A percentile compares a stretch with the other conserved stretches of the same genome.
Conservation (phyloP, 2,329 filamentous ascomycete genomes). For the Daldinia sp. region DNA sequence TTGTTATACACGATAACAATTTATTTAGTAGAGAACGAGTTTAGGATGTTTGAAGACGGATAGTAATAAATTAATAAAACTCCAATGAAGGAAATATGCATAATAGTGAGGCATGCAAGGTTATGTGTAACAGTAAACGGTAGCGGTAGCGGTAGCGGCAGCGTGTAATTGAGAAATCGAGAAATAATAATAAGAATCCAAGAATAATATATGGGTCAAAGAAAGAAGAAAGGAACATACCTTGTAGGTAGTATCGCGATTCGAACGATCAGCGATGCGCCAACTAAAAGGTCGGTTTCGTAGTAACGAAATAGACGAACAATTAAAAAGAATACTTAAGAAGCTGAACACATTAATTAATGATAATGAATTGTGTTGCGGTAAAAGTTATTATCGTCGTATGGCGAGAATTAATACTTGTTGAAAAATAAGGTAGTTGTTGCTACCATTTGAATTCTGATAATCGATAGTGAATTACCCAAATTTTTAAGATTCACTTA, state of each 20-base stretch:
- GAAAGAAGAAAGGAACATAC: slow-evolving; percentile 30
- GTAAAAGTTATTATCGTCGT: slow-evolving; percentile 1
- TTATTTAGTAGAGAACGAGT: background rate
- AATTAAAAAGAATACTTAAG: background rate
- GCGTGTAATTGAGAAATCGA: slow-evolving; percentile 1
- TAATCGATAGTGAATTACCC: slow-evolving; percentile 12
- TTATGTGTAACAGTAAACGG: slow-evolving; percentile 10
- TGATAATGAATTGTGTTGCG: background rate
- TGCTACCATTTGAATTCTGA: too few relatives aligned
- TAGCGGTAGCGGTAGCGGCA: background rate
- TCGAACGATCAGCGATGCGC: slow-evolving; percentile 29
- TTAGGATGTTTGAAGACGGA: background rate
- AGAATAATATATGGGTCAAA: slow-evolving; percentile 13
- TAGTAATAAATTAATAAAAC: background rate
- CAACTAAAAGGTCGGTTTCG: slow-evolving; percentile 4
- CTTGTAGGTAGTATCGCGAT: slow-evolving; percentile 31
- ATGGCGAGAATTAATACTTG: background rate
- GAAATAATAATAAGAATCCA: background rate
- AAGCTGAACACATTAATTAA: background rate
- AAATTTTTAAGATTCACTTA: slow-evolving; percentile 23
- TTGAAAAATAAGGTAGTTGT: background rate
- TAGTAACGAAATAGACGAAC: slow-evolving; percentile 4
- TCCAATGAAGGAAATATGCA: background rate
- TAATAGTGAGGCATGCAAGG: slow-evolving; percentile 6
- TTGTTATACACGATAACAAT: background rate